Evolutionary conservation across 495 filamentous ascomycete genomes (phyloP).

Genomic region (Poronia punctata): DNA sequence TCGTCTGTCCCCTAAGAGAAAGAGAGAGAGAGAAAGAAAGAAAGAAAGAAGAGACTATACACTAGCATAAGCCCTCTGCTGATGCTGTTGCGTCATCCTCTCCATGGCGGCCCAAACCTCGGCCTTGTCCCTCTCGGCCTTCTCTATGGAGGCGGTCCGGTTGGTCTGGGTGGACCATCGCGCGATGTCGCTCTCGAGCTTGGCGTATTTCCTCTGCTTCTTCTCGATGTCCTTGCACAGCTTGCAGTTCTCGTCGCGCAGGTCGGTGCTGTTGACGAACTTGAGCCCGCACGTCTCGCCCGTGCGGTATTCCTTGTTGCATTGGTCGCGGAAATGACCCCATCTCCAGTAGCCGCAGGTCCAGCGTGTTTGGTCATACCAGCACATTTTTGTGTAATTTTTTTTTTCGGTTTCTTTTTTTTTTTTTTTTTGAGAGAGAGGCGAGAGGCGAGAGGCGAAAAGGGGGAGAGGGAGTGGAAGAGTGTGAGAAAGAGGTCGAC

Average conservation of each 20-base stretch:
- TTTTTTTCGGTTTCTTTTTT: neutral
- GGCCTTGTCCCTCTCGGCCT: conserved; percentile 55
- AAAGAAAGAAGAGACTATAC: conserved; percentile 13
- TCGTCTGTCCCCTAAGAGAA: too few species aligned
- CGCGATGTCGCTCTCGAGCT: conserved; percentile 69
- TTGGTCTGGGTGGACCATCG: conserved; percentile 74
- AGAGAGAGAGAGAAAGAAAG: neutral
- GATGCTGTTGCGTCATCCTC: conserved; percentile 43
- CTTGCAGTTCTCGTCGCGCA: conserved; percentile 58
- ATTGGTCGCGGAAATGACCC: conserved; percentile 90
- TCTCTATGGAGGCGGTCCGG: conserved; percentile 74
- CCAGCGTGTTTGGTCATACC: conserved; percentile 56
- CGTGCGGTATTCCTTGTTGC: conserved; percentile 91
- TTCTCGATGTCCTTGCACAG: conserved; percentile 89
- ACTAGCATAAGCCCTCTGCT: conserved; percentile 30
- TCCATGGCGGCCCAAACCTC: conserved; percentile 59
- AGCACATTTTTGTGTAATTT: conserved; percentile 47
- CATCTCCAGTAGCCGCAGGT: conserved; percentile 89
- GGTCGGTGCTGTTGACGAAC: conserved; percentile 67
- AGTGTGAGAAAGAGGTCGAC: too few species aligned
- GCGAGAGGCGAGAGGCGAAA: too few species aligned
- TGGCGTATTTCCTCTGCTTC: conserved; percentile 67
- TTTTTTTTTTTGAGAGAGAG: too few species aligned
- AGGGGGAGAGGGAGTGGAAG: too few species aligned
- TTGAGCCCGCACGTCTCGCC: conserved; percentile 98